phyloP scores from a whole-genome alignment of 441 rosid species.

The Sinapis alba region DNA sequence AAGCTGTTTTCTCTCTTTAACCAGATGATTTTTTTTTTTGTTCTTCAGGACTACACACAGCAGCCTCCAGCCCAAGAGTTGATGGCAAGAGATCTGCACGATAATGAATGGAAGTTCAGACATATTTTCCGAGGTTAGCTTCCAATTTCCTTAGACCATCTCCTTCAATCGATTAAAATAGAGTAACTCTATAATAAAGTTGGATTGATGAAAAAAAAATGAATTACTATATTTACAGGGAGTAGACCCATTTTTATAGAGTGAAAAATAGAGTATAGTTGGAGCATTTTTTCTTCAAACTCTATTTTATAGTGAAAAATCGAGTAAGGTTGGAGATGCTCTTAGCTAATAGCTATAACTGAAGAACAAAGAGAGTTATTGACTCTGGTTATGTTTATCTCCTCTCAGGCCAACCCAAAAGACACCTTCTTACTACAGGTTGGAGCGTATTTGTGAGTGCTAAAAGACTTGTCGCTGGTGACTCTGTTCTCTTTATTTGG shows the following conservation, averaged over 20 bases:
- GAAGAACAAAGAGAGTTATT: neutral
- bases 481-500: conserved; percentile 97
- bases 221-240: too few relatives aligned
- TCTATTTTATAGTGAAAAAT: too few relatives aligned
- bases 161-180: too few relatives aligned
- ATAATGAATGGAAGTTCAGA: conserved; percentile 36
- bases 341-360: neutral
- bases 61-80: conserved; percentile 97
- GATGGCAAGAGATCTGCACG: conserved; percentile 96
- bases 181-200: too few relatives aligned
- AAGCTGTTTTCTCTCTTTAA: neutral
- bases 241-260: too few relatives aligned
- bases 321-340: too few relatives aligned
- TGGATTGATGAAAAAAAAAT: too few relatives aligned
- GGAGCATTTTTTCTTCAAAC: too few relatives aligned
- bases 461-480: conserved; percentile 96
- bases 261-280: too few relatives aligned
- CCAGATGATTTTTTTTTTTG: too few relatives aligned
- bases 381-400: conserved; percentile 24
- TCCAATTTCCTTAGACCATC: neutral
- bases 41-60: conserved; percentile 32
- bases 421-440: conserved; percentile 98
- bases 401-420: conserved; percentile 89
- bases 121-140: conserved; percentile 57
- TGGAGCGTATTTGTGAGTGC: conserved; percentile 99